phyloP scores from a whole-genome alignment of 106 monocot species.

The Allium cepa region DNA sequence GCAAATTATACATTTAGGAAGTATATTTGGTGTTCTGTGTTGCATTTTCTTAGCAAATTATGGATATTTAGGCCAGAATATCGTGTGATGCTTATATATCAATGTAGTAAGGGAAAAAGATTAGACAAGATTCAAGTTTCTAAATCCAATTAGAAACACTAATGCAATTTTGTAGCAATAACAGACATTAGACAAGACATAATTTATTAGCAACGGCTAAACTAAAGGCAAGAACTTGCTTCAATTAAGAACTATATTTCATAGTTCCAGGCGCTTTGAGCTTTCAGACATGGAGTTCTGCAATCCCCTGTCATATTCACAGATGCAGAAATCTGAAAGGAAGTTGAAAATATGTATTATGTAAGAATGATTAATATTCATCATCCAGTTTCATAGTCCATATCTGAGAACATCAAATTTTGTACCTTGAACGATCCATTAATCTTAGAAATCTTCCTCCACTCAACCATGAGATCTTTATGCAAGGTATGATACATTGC shows the following conservation, averaged over 20 bases:
- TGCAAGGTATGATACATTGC: conserved; percentile 31
- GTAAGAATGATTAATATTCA: not conserved
- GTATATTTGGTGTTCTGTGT: too few relatives aligned
- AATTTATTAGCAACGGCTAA: too few relatives aligned
- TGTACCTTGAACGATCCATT: conserved; percentile 59
- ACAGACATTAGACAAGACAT: too few relatives aligned
- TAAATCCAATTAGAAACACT: too few relatives aligned
- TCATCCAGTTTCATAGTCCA: not conserved
- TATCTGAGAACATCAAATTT: too few relatives aligned
- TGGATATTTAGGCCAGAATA: too few relatives aligned
- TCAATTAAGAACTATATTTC: conserved; percentile 1
- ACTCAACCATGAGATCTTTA: conserved; percentile 44
- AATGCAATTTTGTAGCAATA: too few relatives aligned
- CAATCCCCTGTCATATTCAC: conserved; percentile 7
- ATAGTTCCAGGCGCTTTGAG: conserved; percentile 16
- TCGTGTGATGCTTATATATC: too few relatives aligned
- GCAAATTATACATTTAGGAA: too few relatives aligned
- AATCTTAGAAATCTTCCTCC: conserved; percentile 39
- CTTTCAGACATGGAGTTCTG: conserved; percentile 9
- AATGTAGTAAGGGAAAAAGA: too few relatives aligned
- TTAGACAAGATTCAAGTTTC: too few relatives aligned
- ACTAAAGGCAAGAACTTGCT: not conserved
- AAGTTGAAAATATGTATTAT: not conserved
- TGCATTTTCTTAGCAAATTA: too few relatives aligned
- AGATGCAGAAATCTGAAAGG: conserved; percentile 12